Percentiles rank a stretch among this genome's conserved stretches.
Evolutionary conservation across 306 rosid genomes (phyloP).

Genomic region (Corylus heterophylla): DNA sequence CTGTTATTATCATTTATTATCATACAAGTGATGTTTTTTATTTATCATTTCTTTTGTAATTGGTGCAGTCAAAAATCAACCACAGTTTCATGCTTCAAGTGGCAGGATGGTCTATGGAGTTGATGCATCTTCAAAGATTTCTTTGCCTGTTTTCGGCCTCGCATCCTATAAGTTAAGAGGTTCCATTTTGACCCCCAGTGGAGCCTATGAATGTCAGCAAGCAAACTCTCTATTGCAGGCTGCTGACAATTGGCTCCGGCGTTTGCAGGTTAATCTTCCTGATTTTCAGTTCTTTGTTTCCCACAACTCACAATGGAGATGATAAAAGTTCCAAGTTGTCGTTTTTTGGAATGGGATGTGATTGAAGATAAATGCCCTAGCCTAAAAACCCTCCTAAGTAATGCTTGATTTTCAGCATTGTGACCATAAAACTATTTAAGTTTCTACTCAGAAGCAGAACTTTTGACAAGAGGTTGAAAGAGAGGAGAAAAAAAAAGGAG

Average conservation of each 20-base stretch:
- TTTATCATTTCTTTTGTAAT: slow-evolving; percentile 4
- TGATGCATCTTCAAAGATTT: slow-evolving; percentile 21
- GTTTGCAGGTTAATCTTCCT: slow-evolving; percentile 46
- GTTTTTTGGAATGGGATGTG: slow-evolving; percentile 10
- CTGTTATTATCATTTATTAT: not conserved
- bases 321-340: not conserved
- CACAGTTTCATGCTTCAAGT: slow-evolving; percentile 32
- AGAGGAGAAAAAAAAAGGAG: not conserved
- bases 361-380: slow-evolving; percentile 12
- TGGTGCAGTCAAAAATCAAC: slow-evolving; percentile 33
- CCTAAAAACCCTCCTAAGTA: slow-evolving; percentile 23
- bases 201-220: slow-evolving; percentile 39
- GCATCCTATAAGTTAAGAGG: slow-evolving; percentile 62
- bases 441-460: slow-evolving; percentile 24
- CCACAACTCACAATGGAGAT: slow-evolving; percentile 40
- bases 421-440: slow-evolving; percentile 13
- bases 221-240: slow-evolving; percentile 38
- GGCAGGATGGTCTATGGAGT: slow-evolving; percentile 36
- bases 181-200: slow-evolving; percentile 46
- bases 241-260: slow-evolving; percentile 52
- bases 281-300: slow-evolving; percentile 46
- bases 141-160: slow-evolving; percentile 56
- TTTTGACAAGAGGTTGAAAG: not conserved
- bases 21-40: slow-evolving; percentile 5
- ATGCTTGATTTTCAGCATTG: slow-evolving; percentile 24